Evolutionary conservation across 2,329 filamentous ascomycete genomes (phyloP), one percentile per base, ranked within the genome.

Genomic region (Colletotrichum sansevieriae): DNA sequence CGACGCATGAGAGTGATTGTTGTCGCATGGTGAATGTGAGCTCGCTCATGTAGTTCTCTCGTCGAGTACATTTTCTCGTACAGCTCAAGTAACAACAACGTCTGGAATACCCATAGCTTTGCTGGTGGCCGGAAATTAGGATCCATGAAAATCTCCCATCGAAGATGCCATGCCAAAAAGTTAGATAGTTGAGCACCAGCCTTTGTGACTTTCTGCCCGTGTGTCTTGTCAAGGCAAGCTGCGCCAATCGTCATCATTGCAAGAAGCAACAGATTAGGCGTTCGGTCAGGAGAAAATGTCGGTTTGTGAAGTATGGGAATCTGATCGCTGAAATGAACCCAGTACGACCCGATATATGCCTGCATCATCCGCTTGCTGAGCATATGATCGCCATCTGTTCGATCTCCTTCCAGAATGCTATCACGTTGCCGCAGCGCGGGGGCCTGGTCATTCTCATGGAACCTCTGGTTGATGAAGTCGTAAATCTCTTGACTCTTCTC

Each of bases 1-100:
- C 96, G 89, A 41, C 96, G 91, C 95, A 99, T 98, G 68, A 98
- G 83, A 0, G 95, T 97, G 71, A 99, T 90, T 0, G 95, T 98
- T 0, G 95, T 98, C 13, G 95, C 95, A 77, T 99, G 96, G 75
- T 98, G 95, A 52, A 98, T 97, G 74, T 98, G 95, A 1, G 95
- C 95, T 72, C 96, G 88, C 80, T 99, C 96, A 78, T 99, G 96
- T 37, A 98, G 83, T 67, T 93, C 91, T 71, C 95, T 88, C 0
- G 95, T 97, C 44, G 94, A 96, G 78, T 95, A 98, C 92, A 97
- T 96, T 84, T 99, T 99, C 82, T 99, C 96, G 75, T 97, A 98
- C 0, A 97, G 83, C 78, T 99, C 96, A 12, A 98, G 85, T 5
- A 98, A 85, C 4, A 98, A 84, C 59, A 98, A 82, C 1, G 95